These are phyloP conservation scores for Leccinellum albellum DNA, from an alignment of 768 basidiomycete species.

Conservation along the genomic window DNA sequence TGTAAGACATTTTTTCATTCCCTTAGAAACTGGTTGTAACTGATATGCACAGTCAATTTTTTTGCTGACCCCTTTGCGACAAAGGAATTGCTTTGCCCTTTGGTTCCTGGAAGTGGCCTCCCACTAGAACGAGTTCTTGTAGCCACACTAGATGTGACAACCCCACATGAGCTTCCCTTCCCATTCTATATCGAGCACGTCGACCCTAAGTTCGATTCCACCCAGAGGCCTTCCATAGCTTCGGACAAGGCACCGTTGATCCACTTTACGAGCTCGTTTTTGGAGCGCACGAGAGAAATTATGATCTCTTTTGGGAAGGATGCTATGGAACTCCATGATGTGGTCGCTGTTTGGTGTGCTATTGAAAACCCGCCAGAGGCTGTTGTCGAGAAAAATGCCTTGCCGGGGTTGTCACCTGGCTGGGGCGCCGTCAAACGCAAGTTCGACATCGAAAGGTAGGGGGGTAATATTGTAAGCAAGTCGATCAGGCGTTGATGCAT, in stretches of 20 bases:
- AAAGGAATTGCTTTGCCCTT: constrained; percentile 55
- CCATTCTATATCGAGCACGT: constrained; percentile 52
- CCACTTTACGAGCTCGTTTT: constrained; percentile 78
- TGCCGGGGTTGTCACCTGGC: constrained; percentile 37
- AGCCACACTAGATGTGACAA: constrained; percentile 80
- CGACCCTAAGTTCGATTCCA: constrained; percentile 57
- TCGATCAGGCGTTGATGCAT: not conserved
- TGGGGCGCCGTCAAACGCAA: constrained; percentile 54
- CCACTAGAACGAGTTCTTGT: constrained; percentile 67
- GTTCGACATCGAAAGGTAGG: constrained; percentile 70
- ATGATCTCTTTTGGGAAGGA: constrained; percentile 82
- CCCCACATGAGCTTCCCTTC: constrained; percentile 75
- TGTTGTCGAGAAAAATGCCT: constrained; percentile 21
- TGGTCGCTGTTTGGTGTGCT: constrained; percentile 86
- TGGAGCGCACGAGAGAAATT: constrained; percentile 68
- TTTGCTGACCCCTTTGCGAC: constrained; percentile 88
- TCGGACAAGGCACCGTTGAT: constrained; percentile 53
- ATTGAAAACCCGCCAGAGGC: constrained; percentile 60
- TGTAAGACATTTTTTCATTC: constrained; percentile 45
- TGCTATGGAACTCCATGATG: constrained; percentile 87
- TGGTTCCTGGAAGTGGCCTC: constrained; percentile 38
- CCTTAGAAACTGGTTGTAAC: not conserved
- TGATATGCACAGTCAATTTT: constrained; percentile 59
- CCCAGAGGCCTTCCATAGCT: constrained; percentile 43
- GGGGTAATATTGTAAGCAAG: not conserved